phyloP scores from a whole-genome alignment of 192 early-diverging fungal genomes.

The Linnemannia hyalina region DNA sequence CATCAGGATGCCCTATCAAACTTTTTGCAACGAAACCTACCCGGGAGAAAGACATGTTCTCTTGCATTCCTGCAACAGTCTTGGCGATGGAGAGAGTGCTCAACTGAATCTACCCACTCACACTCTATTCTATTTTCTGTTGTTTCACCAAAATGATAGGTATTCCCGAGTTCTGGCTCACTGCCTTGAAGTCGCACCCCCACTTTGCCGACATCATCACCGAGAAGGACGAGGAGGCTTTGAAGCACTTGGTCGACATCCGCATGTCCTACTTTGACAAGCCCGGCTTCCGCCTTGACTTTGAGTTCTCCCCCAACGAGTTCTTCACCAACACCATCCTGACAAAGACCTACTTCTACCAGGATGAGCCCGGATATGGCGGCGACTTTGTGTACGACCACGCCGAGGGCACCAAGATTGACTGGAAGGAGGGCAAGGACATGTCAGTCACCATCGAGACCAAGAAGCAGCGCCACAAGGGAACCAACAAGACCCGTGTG shows the following conservation, averaged over 20 bases:
- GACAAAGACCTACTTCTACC: constrained; percentile 94
- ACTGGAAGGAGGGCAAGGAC: constrained; percentile 99
- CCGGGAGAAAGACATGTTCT: neutral
- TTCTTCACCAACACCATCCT: constrained; percentile 92
- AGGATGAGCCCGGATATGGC: constrained; percentile 82
- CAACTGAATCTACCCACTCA: neutral
- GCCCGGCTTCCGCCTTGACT: constrained; percentile 96
- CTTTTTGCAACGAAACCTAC: neutral
- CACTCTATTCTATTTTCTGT: neutral
- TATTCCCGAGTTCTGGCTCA: constrained; percentile 96
- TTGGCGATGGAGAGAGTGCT: neutral
- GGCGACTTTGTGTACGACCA: constrained; percentile 94
- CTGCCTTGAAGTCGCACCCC: constrained; percentile 90
- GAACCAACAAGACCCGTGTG: constrained; percentile 97
- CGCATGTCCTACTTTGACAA: constrained; percentile 86
- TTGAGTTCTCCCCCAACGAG: constrained; percentile 90
- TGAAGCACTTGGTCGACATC: constrained; percentile 94
- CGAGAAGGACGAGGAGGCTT: constrained; percentile 89
- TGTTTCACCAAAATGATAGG: constrained; percentile 59
- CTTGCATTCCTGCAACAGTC: neutral
- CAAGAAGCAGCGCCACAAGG: constrained; percentile 99
- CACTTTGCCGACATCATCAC: constrained; percentile 89
- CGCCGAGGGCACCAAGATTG: constrained; percentile 90
- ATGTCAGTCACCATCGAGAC: constrained; percentile 94
- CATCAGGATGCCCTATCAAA: neutral